Evolutionary conservation across 2,329 filamentous ascomycete genomes (phyloP), one percentile per base, ranked within the genome.

Genomic region (Sordariomycetes sp.): DNA sequence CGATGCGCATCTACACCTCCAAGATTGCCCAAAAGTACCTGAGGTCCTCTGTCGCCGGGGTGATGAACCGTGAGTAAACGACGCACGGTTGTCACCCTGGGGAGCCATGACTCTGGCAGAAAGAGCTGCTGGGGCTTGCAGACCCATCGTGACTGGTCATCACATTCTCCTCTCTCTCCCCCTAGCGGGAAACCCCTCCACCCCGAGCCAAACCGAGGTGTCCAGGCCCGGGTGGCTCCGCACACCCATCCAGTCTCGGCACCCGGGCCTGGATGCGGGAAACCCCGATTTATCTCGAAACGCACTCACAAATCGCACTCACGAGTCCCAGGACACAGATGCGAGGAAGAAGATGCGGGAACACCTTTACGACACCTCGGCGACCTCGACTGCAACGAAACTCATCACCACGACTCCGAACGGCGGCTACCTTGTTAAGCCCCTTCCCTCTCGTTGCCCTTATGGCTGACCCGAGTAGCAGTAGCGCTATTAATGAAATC

Each of bases 1-100:
- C 24, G 2, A 55, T 68, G 8, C 61, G 67, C 3, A 53, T 59
- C 10, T 59, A 55, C 32, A 64, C 60, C 17, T 59, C 62, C 1
- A 7, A 35, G 1, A 60, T 60, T 15, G 64, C 62, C 20, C 53
- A 28, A 22, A 55, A 53, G 45, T 51, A 24, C n/a, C 20, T 51
- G 12, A 28, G 4, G 17, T 25, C 48, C 8, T 51, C 48, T 20
- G 48, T 51, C 15, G 48, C 48, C 22, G 24, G 24, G 10, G 48
- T 51, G n/a, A 28, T 51, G 22, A 51, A 24, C 48, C 48, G 13
- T 8, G 48, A 24, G 8, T 51, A 24, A 51, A 25, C 10, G 48
- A 22, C 48, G 20, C 8, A 20, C 17, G 17, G 20, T 50, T 10
- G n/a, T 50, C 45, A 50, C 20, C 22, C 10, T 22, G 48, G 10